Percentiles rank a stretch among this genome's conserved stretches.
Conservation (phyloP, 2,329 filamentous ascomycete species). For the Aspergillus sergii region DNA sequence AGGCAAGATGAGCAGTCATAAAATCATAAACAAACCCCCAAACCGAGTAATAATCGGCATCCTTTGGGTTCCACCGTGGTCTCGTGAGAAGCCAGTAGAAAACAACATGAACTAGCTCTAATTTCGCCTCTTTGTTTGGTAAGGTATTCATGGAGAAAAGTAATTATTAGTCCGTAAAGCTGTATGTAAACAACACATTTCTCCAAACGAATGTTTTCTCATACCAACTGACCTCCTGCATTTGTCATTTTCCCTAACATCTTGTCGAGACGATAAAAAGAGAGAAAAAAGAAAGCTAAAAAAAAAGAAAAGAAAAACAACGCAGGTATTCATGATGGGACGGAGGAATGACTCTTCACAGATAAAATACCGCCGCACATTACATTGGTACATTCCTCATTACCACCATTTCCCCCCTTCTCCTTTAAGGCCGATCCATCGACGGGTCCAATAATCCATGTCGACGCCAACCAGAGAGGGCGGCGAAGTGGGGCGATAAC, state of each 20-base stretch:
- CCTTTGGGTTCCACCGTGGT: slow-evolving; percentile 18
- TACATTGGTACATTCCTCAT: slow-evolving; percentile 1
- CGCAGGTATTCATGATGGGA: neutral
- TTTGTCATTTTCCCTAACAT: too few species aligned
- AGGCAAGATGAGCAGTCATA: slow-evolving; percentile 20
- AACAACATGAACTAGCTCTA: neutral
- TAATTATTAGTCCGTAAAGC: neutral
- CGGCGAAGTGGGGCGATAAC: slow-evolving; percentile 26
- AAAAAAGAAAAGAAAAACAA: neutral
- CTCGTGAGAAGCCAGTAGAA: slow-evolving; percentile 15
- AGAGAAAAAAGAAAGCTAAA: neutral
- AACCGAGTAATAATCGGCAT: slow-evolving; percentile 16
- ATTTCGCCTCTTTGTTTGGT: slow-evolving; percentile 2
- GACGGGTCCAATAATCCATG: slow-evolving; percentile 10
- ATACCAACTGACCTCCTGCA: neutral
- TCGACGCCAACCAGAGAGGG: slow-evolving; percentile 11
- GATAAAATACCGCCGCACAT: slow-evolving; percentile 1
- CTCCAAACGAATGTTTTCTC: neutral
- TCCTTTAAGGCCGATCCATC: slow-evolving; percentile 3
- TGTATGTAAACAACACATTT: neutral
- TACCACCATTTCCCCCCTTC: slow-evolving; percentile 8
- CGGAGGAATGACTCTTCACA: neutral
- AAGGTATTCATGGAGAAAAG: neutral
- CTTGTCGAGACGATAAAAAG: neutral
- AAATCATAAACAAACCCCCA: slow-evolving; percentile 11